Conservation (phyloP, 2,329 filamentous ascomycete species). For the Fusarium mexicanum region DNA sequence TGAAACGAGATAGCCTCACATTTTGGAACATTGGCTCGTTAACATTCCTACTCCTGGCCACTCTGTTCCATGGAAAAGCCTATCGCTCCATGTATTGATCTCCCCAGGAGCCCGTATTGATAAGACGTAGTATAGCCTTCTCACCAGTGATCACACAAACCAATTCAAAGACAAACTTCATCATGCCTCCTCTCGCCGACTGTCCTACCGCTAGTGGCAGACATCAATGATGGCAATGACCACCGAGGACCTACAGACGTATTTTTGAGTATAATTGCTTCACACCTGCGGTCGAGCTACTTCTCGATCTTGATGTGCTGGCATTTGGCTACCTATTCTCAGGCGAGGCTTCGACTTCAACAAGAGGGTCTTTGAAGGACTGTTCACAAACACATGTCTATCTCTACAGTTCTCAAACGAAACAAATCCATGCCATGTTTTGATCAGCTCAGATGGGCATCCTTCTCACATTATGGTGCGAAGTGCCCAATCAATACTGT, state of each 20-base stretch:
- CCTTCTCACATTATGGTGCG: constrained; percentile 1
- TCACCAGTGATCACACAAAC: background rate
- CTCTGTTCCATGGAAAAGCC: background rate
- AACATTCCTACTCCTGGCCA: background rate
- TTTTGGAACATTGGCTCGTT: background rate
- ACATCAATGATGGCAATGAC: background rate
- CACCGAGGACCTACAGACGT: background rate
- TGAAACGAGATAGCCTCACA: constrained; percentile 26
- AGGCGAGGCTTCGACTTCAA: constrained; percentile 3
- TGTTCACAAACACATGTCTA: constrained; percentile 18
- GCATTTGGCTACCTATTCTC: constrained; percentile 3
- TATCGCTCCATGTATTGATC: constrained; percentile 19
- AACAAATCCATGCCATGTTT: background rate
- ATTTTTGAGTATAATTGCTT: background rate
- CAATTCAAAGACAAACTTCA: constrained; percentile 6
- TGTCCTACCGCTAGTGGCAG: background rate
- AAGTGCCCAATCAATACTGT: background rate
- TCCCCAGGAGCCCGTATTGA: constrained; percentile 6
- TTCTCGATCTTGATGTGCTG: constrained; percentile 30
- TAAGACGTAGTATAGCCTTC: background rate
- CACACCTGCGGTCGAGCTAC: constrained; percentile 7
- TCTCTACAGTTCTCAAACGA: background rate
- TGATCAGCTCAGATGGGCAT: background rate
- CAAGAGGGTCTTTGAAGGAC: background rate
- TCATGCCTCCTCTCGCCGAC: background rate